Percentiles rank a stretch among this genome's conserved stretches.
Evolutionary conservation across 83 land plant genomes (phyloP).

Genomic region (Thuja plicata): DNA sequence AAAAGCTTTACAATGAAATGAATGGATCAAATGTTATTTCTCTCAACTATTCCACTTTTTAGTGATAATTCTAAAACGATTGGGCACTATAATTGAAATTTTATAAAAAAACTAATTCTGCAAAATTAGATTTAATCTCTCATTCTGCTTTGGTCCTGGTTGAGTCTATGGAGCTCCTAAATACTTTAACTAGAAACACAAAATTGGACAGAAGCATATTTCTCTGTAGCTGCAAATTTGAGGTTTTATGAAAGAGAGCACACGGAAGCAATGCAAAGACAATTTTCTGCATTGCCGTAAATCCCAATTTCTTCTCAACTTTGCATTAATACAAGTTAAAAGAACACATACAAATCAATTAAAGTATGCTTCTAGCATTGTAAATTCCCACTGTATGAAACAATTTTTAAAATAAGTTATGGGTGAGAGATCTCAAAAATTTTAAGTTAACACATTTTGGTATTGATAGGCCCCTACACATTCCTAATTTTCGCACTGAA

Average conservation of each 20-base stretch:
- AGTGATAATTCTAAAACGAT: not conserved
- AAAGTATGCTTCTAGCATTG: not conserved
- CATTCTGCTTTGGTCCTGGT: not conserved
- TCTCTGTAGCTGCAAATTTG: not conserved
- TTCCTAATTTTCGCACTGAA: not conserved
- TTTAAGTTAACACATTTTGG: not conserved
- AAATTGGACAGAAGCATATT: not conserved
- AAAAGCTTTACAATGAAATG: not conserved
- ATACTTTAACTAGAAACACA: not conserved
- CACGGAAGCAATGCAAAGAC: not conserved
- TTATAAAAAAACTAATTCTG: not conserved
- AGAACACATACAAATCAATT: not conserved
- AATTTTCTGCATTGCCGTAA: not conserved
- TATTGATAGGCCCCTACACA: not conserved
- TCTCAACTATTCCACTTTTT: not conserved
- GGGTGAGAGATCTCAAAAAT: not conserved
- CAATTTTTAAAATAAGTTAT: not conserved
- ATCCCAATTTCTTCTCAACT: not conserved
- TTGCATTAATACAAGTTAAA: not conserved
- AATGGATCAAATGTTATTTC: not conserved
- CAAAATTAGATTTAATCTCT: not conserved
- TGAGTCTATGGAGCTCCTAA: too few relatives aligned
- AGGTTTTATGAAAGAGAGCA: not conserved
- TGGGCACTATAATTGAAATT: not conserved
- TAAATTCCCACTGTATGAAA: not conserved